These are phyloP conservation scores for Coemansia sp. DNA, from an alignment of 371 early-diverging fungal genomes.

Conservation along the genomic window DNA sequence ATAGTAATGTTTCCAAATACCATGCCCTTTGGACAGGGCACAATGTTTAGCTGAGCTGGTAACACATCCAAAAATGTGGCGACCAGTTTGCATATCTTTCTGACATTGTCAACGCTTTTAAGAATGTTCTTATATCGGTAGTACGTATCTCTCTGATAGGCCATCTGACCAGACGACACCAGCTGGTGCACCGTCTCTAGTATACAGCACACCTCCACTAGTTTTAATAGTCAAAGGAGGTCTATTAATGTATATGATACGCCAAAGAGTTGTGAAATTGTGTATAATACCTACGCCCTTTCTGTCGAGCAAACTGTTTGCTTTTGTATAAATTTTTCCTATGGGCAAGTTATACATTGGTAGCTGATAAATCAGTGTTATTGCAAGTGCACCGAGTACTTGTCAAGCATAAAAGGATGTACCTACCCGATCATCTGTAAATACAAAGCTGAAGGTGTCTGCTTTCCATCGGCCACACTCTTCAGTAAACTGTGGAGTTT, in stretches of 20 bases:
- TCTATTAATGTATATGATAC: not conserved
- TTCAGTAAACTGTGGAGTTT: not conserved
- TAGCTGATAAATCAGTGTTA: too few species aligned
- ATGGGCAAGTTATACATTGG: not conserved
- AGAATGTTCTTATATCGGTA: slow-evolving; percentile 30
- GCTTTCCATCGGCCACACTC: not conserved
- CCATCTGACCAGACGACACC: slow-evolving; percentile 22
- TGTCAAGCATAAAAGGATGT: not conserved
- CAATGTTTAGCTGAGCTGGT: slow-evolving; percentile 32
- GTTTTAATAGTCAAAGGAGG: too few species aligned
- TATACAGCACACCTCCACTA: slow-evolving; percentile 27
- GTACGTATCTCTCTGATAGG: slow-evolving; percentile 43
- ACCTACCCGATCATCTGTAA: not conserved
- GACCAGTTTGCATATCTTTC: slow-evolving; percentile 22
- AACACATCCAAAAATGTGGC: slow-evolving; percentile 21
- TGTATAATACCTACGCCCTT: slow-evolving; percentile 5
- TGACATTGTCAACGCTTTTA: slow-evolving; percentile 38
- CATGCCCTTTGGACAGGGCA: slow-evolving; percentile 38
- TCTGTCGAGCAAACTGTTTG: not conserved
- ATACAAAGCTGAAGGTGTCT: not conserved
- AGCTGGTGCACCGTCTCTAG: slow-evolving; percentile 17
- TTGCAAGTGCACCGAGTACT: not conserved
- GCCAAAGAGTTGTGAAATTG: not conserved
- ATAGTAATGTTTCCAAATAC: slow-evolving; percentile 27
- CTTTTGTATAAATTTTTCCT: not conserved